Percentiles rank a stretch among this genome's conserved stretches.
phyloP scores from a whole-genome alignment of 1,284 basidiomycete genomes.

The Ustilago hordei region DNA sequence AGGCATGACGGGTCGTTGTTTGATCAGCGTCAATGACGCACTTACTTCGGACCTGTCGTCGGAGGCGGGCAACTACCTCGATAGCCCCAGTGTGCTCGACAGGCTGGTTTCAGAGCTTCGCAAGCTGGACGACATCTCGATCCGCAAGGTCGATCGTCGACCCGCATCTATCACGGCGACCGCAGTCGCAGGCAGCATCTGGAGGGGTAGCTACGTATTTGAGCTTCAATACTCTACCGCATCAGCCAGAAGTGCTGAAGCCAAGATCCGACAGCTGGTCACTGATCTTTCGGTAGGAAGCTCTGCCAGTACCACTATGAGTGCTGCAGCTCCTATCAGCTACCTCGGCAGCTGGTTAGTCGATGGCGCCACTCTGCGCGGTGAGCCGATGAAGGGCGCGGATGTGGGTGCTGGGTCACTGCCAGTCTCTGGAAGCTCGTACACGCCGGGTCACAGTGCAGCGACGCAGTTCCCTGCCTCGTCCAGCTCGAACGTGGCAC shows the following conservation, averaged over 20 bases:
- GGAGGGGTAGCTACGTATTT: conserved; percentile 45
- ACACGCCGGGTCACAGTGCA: conserved; percentile 14
- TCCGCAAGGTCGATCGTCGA: conserved; percentile 47
- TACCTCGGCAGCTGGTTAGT: conserved; percentile 48
- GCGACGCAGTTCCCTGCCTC: conserved; percentile 13
- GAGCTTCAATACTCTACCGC: conserved; percentile 40
- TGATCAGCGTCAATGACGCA: conserved; percentile 37
- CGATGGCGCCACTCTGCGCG: conserved; percentile 24
- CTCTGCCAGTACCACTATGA: conserved; percentile 8
- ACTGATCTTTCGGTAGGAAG: conserved; percentile 20
- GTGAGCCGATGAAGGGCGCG: conserved; percentile 3
- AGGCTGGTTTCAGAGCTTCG: conserved; percentile 19
- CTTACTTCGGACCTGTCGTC: conserved; percentile 24
- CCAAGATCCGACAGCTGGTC: conserved; percentile 32
- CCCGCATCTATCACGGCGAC: conserved; percentile 23
- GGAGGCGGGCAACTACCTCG: conserved; percentile 25
- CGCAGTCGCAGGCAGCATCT: conserved; percentile 20
- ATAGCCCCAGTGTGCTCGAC: conserved; percentile 9
- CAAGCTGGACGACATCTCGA: conserved; percentile 16
- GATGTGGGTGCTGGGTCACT: neutral
- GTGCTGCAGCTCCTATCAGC: conserved; percentile 13
- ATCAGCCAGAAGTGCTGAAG: conserved; percentile 15
- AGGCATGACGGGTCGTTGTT: conserved; percentile 20
- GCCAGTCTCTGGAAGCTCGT: neutral
- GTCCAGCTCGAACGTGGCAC: conserved; percentile 1